A percentile compares a stretch with the other conserved stretches of the same genome.
phyloP scores from a whole-genome alignment of 23 red algal genomes.

The Chondrus crispus region DNA sequence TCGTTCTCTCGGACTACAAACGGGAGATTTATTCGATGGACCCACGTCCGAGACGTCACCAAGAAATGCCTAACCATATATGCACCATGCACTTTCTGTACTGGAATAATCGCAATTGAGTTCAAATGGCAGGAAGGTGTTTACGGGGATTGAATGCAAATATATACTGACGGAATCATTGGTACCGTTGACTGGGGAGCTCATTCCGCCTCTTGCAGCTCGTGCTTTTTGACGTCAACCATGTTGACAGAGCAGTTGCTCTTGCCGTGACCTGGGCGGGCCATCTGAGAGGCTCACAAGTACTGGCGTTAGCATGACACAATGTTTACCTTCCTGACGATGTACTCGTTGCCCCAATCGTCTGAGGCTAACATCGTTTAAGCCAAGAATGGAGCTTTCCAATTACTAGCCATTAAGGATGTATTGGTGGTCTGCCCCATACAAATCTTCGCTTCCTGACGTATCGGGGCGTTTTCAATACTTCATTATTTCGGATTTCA shows the following conservation, averaged over 20 bases:
- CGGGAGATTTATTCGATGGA: background rate
- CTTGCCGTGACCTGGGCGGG: background rate
- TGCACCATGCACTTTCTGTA: background rate
- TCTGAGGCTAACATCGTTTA: background rate
- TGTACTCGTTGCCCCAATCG: background rate
- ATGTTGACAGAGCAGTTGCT: background rate
- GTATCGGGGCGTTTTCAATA: background rate
- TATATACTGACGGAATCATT: background rate
- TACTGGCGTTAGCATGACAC: background rate
- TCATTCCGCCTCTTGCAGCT: background rate
- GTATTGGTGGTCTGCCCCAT: background rate
- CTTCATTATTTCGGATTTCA: background rate
- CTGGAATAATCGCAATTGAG: background rate
- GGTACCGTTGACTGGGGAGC: background rate
- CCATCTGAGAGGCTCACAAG: slow-evolving; percentile 13
- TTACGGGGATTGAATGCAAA: background rate
- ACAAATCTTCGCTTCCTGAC: background rate
- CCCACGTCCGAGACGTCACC: background rate
- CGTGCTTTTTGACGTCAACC: background rate
- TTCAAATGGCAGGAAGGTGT: background rate
- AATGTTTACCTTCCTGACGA: background rate
- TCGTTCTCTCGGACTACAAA: background rate
- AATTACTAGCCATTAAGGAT: background rate
- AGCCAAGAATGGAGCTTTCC: background rate
- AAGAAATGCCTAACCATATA: background rate